A percentile compares a stretch with the other conserved stretches of the same genome.
Evolutionary conservation across 2,329 filamentous ascomycete species (phyloP).

Genomic region (Blastomyces parvus): DNA sequence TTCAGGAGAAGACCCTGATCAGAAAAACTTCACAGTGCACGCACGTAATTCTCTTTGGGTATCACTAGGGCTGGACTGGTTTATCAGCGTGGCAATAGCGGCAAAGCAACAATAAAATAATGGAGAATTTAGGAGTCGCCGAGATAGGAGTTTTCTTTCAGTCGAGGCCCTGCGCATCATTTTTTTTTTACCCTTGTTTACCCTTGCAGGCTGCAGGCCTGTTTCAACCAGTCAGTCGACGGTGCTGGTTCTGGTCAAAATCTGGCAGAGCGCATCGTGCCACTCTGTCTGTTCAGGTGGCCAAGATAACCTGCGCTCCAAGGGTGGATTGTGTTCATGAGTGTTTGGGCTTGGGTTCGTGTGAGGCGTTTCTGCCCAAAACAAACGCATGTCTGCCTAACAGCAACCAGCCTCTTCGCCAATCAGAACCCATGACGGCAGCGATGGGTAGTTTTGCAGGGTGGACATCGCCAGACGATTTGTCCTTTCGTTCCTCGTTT

Average conservation of each 20-base stretch:
- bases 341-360: background rate
- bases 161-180: background rate
- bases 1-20: background rate
- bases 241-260: background rate
- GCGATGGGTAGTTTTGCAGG: slow-evolving; percentile 1
- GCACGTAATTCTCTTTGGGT: background rate
- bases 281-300: background rate
- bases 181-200: too few relatives aligned
- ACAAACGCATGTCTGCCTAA: slow-evolving; percentile 17
- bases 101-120: background rate
- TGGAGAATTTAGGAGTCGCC: background rate
- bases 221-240: background rate
- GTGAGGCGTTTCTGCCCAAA: slow-evolving; percentile 8
- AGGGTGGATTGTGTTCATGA: background rate
- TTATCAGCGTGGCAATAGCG: background rate
- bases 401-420: slow-evolving; percentile 6
- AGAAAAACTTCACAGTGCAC: background rate
- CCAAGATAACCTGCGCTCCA: background rate
- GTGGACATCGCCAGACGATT: background rate
- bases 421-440: slow-evolving; percentile 4
- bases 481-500: background rate
- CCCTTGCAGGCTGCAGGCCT: background rate
- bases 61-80: background rate
- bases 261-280: background rate
- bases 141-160: background rate